Evolutionary conservation across 2,329 filamentous ascomycete genomes (phyloP).

Genomic region (Trichoderma simmonsii): DNA sequence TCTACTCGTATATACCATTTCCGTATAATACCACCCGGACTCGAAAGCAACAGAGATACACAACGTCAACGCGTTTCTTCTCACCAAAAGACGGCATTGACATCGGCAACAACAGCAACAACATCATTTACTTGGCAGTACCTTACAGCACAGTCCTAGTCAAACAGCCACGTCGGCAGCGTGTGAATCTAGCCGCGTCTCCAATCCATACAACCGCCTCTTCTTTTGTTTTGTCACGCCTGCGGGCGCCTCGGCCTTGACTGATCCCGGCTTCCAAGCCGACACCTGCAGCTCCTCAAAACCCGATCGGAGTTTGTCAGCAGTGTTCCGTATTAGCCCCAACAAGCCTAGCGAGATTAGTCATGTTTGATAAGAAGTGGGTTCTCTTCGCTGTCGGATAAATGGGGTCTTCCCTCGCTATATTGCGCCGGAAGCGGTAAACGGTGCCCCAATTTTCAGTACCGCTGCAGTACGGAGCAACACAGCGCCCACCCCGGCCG

Average conservation of each 20-base stretch:
- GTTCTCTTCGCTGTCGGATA: not conserved
- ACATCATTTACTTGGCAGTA: not conserved
- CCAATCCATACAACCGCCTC: not conserved
- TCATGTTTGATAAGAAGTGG: constrained; percentile 8
- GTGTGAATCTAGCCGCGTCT: not conserved
- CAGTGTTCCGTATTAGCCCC: not conserved
- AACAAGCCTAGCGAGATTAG: constrained; percentile 3
- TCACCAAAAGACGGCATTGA: not conserved
- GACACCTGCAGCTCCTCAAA: not conserved
- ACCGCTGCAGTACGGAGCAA: not conserved
- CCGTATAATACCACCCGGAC: not conserved
- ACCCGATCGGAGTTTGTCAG: constrained; percentile 15
- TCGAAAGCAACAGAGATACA: not conserved
- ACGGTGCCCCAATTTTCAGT: not conserved
- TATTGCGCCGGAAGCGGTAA: not conserved
- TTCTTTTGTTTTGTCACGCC: not conserved
- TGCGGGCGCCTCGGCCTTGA: constrained; percentile 6
- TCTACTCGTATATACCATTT: no score
- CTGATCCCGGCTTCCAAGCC: not conserved
- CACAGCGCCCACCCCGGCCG: not conserved
- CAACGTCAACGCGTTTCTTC: not conserved
- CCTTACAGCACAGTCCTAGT: not conserved
- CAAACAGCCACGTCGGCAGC: not conserved
- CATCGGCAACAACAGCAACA: not conserved
- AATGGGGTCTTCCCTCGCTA: not conserved